phyloP scores from a whole-genome alignment of 441 rosid species.

The Pelargonium fulgidum region DNA sequence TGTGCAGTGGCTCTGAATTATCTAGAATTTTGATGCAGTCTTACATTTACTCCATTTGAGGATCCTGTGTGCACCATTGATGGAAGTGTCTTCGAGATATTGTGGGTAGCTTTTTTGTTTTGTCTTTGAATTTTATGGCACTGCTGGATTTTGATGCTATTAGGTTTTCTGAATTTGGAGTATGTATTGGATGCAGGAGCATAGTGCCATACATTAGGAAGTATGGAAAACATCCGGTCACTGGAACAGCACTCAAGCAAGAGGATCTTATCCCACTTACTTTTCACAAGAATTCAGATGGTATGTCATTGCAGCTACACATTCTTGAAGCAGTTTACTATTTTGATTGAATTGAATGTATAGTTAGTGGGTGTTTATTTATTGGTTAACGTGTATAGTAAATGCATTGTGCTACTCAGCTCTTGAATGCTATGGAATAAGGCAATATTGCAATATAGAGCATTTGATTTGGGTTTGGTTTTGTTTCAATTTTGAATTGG shows the following conservation, averaged over 20 bases:
- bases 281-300: conserved; percentile 80
- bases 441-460: not conserved
- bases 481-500: not conserved
- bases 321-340: not conserved
- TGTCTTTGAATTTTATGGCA: not conserved
- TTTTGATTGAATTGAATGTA: not conserved
- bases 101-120: conserved; percentile 37
- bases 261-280: conserved; percentile 67
- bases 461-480: not conserved
- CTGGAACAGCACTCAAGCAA: conserved; percentile 62
- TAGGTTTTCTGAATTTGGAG: conserved; percentile 3
- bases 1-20: not conserved
- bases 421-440: not conserved
- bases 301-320: conserved; percentile 26
- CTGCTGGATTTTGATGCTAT: conserved; percentile 10
- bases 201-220: conserved; percentile 77
- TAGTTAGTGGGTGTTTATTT: not conserved
- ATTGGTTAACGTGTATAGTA: not conserved
- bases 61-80: conserved; percentile 68
- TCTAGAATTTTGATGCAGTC: conserved; percentile 40
- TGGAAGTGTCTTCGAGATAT: conserved; percentile 80
- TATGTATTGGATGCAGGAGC: conserved; percentile 38
- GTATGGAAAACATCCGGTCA: conserved; percentile 79
- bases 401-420: conserved; percentile 1
- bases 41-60: conserved; percentile 84